Evolutionary conservation across 495 filamentous ascomycete genomes (phyloP).

Genomic region (Tuber aestivum): DNA sequence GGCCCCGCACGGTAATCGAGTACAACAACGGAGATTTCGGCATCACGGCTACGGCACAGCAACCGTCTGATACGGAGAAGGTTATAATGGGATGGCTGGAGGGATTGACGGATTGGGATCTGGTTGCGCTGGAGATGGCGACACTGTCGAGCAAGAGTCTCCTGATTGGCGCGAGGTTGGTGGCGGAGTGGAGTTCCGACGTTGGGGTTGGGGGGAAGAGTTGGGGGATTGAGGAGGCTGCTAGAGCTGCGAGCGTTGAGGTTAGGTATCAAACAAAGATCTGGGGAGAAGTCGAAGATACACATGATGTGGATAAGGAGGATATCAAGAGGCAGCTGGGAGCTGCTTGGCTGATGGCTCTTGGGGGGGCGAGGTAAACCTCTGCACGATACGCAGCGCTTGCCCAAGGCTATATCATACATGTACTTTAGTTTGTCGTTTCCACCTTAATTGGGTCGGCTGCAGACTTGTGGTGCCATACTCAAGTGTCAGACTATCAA

Average conservation of each 20-base stretch:
- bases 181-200: slow-evolving; percentile 84
- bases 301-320: slow-evolving; percentile 93
- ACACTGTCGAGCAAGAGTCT: slow-evolving; percentile 81
- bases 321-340: slow-evolving; percentile 84
- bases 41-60: slow-evolving; percentile 54
- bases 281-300: slow-evolving; percentile 98
- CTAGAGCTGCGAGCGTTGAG: slow-evolving; percentile 71
- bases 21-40: slow-evolving; percentile 66
- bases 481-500: neutral
- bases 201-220: slow-evolving; percentile 43
- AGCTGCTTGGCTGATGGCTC: slow-evolving; percentile 29
- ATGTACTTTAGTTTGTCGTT: neutral
- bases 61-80: slow-evolving; percentile 65
- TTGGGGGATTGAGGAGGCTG: slow-evolving; percentile 67
- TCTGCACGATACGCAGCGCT: neutral
- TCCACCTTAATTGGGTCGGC: neutral
- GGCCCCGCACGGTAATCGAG: slow-evolving; percentile 73
- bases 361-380: neutral
- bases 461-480: neutral
- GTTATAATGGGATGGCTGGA: slow-evolving; percentile 74
- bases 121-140: slow-evolving; percentile 78
- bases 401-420: neutral
- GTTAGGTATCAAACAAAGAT: slow-evolving; percentile 81
- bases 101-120: slow-evolving; percentile 64
- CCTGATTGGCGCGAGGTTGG: slow-evolving; percentile 64